A percentile compares a stretch with the other conserved stretches of the same genome.
These are phyloP conservation scores for Phytophthora europaea DNA, from an alignment of 352 stramenopile species.

Conservation along the genomic window DNA sequence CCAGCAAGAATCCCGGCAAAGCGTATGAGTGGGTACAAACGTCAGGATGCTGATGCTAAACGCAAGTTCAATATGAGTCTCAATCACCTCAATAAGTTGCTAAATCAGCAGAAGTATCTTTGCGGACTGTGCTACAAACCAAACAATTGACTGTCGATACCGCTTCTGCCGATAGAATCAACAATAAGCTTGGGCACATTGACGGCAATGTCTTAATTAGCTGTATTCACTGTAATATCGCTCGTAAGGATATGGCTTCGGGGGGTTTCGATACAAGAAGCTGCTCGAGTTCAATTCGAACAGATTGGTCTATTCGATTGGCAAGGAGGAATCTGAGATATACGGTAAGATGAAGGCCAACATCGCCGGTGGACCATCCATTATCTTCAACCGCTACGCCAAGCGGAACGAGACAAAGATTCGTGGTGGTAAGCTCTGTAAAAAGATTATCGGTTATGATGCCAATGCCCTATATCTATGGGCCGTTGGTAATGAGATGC, in stretches of 20 bases:
- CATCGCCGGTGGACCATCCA: conserved; percentile 4
- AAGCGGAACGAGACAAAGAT: conserved; percentile 15
- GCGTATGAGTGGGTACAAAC: no score
- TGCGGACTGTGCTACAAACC: no score
- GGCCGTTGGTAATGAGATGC: conserved; percentile 29
- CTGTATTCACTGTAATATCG: conserved; percentile 41
- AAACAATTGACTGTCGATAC: no score
- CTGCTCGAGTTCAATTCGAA: conserved; percentile 28
- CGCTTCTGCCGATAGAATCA: no score
- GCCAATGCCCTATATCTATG: conserved; percentile 18
- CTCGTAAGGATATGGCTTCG: conserved; percentile 39
- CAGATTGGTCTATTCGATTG: conserved; percentile 2
- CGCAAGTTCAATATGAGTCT: no score
- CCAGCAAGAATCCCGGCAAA: no score
- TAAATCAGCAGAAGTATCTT: no score
- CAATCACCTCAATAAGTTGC: no score
- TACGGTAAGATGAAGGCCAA: conserved; percentile 16
- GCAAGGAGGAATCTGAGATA: conserved; percentile 10
- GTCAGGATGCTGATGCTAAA: no score
- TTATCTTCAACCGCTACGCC: conserved; percentile 6
- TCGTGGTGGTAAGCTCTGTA: conserved; percentile 18
- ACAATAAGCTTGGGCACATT: no score
- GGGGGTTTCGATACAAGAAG: conserved; percentile 29
- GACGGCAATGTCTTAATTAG: no score
- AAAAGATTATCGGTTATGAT: conserved; percentile 23